Conservation (phyloP, 345 rosid species). For the Bretschneidera sinensis region DNA sequence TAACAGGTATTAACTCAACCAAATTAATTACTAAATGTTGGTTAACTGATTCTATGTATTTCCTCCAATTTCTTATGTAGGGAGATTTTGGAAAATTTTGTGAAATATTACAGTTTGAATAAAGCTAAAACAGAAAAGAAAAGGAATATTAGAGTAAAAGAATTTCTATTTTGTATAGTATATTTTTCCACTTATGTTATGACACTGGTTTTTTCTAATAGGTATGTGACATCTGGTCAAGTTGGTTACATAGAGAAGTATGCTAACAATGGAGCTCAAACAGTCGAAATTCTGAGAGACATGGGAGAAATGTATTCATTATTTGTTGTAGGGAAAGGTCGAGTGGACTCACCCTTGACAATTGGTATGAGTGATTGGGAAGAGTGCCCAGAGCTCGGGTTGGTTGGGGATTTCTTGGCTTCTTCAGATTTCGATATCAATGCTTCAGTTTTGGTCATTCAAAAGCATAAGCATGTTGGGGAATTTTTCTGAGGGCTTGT, state of each 20-base stretch:
- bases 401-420: conserved; percentile 64
- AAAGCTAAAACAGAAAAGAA: too few relatives aligned
- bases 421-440: conserved; percentile 45
- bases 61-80: too few relatives aligned
- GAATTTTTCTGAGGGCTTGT: too few relatives aligned
- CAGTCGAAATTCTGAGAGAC: conserved; percentile 41
- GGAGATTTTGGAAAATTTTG: too few relatives aligned
- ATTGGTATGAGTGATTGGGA: conserved; percentile 84
- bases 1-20: conserved; percentile 33
- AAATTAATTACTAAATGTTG: neutral
- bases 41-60: too few relatives aligned
- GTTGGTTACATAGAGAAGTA: conserved; percentile 51
- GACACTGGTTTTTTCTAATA: conserved; percentile 9
- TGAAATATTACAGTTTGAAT: too few relatives aligned
- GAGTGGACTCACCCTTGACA: conserved; percentile 43
- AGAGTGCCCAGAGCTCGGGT: conserved; percentile 77
- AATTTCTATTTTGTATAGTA: neutral
- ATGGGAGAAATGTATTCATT: conserved; percentile 51
- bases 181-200: neutral
- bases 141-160: neutral
- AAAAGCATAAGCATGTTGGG: conserved; percentile 54
- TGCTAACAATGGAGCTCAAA: conserved; percentile 40
- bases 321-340: conserved; percentile 62
- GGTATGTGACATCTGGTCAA: conserved; percentile 56
- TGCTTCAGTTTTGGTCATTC: conserved; percentile 68